Conservation (phyloP, 2,329 filamentous ascomycete genomes). For the Septoria petroselini region DNA sequence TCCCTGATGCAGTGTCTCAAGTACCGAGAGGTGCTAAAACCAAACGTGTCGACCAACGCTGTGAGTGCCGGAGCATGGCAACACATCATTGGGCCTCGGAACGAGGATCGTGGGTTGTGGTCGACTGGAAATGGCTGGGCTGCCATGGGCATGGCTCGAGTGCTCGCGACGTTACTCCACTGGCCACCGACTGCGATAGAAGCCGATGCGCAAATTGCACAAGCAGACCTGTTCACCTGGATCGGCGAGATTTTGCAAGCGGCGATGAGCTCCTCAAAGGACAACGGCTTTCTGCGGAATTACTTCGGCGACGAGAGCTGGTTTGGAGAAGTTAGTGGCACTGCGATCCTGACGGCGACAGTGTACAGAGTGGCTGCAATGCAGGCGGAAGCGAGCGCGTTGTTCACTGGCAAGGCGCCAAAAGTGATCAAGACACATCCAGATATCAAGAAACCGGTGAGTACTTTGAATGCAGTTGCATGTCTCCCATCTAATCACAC, state of each 20-base stretch:
- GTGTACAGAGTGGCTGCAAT: conserved; percentile 43
- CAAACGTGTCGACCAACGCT: conserved; percentile 23
- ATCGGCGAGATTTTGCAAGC: conserved; percentile 42
- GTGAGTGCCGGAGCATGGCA: conserved; percentile 41
- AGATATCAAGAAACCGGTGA: conserved; percentile 10
- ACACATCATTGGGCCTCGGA: conserved; percentile 43
- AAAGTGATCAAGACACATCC: conserved; percentile 12
- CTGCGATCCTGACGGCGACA: conserved; percentile 45
- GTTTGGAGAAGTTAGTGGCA: conserved; percentile 51
- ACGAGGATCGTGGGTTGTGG: conserved; percentile 44
- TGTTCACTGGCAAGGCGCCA: conserved; percentile 13
- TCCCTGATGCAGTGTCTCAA: conserved; percentile 44
- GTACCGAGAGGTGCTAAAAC: conserved; percentile 43
- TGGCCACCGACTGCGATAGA: conserved; percentile 10
- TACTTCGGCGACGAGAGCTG: conserved; percentile 32
- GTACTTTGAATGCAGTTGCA: neutral
- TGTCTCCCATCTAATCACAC: neutral
- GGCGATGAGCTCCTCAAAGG: conserved; percentile 31
- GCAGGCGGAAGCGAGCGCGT: conserved; percentile 14
- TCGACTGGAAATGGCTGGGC: conserved; percentile 52
- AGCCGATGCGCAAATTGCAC: conserved; percentile 12
- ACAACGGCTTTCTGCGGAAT: conserved; percentile 29
- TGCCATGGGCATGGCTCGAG: conserved; percentile 47
- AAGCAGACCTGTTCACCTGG: conserved; percentile 33
- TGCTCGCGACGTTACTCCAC: conserved; percentile 43